Conservation (phyloP, 306 rosid species). For the Oxytropis ochrocephala region DNA sequence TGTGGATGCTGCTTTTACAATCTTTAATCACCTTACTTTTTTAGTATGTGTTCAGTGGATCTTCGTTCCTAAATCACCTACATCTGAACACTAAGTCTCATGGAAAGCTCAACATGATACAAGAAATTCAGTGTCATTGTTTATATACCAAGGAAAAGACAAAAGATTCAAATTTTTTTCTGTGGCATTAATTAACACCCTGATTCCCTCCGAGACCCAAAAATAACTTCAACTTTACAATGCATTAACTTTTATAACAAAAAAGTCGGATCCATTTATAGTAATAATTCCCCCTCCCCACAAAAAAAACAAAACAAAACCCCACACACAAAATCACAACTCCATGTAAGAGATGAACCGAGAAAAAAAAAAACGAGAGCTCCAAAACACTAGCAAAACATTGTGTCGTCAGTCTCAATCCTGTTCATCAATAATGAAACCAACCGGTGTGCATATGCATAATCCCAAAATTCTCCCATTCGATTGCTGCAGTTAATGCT, state of each 20-base stretch:
- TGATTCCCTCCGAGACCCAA: background rate
- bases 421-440: background rate
- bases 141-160: background rate
- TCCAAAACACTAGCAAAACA: background rate
- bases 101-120: background rate
- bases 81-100: background rate
- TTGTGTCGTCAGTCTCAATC: background rate
- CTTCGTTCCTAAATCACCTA: background rate
- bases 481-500: background rate
- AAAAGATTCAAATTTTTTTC: background rate
- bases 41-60: background rate
- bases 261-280: background rate
- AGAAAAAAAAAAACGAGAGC: background rate
- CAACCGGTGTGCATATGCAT: background rate
- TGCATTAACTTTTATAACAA: background rate
- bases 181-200: background rate
- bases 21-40: background rate
- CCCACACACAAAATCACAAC: background rate
- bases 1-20: background rate
- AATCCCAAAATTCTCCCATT: background rate
- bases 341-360: background rate
- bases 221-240: background rate
- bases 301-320: too few species aligned
- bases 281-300: background rate
- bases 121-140: background rate